Evolutionary conservation across 768 basidiomycete genomes (phyloP).

Genomic region (Kwoniella pini): DNA sequence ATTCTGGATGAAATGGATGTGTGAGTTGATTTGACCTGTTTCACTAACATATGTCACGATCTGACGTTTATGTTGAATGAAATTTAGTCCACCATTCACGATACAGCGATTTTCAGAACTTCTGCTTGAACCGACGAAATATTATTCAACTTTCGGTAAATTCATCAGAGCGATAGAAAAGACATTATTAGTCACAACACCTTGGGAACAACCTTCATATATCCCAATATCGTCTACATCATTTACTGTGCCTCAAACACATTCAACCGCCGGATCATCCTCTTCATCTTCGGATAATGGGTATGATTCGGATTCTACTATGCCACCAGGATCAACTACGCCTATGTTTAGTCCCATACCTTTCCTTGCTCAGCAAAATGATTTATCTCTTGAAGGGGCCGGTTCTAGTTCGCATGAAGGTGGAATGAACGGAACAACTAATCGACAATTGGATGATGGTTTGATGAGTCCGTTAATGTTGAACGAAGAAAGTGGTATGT

Average conservation of each 20-base stretch:
- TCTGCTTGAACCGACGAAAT: constrained; percentile 32
- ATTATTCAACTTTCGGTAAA: constrained; percentile 50
- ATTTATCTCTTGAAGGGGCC: not conserved
- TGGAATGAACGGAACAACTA: not conserved
- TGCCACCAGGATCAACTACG: constrained; percentile 39
- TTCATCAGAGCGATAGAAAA: constrained; percentile 54
- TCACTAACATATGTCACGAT: too few relatives aligned
- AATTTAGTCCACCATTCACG: constrained; percentile 53
- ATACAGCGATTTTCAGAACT: constrained; percentile 54
- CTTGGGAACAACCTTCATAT: constrained; percentile 46
- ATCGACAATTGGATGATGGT: constrained; percentile 24
- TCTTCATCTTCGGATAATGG: constrained; percentile 16
- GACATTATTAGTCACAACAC: constrained; percentile 50
- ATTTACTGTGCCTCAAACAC: constrained; percentile 4
- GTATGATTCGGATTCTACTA: constrained; percentile 29
- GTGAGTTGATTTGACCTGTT: constrained; percentile 44
- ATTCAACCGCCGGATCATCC: constrained; percentile 5
- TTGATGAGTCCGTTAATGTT: constrained; percentile 42
- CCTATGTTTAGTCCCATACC: constrained; percentile 56
- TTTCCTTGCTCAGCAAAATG: constrained; percentile 36
- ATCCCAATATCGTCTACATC: not conserved
- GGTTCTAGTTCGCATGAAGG: not conserved
- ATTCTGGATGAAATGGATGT: constrained; percentile 45
- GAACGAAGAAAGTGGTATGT: constrained; percentile 10
- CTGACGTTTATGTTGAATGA: too few relatives aligned